These are phyloP conservation scores for Tetrahymena borealis DNA, from an alignment of 73 alveolate genomes.

Conservation along the genomic window DNA sequence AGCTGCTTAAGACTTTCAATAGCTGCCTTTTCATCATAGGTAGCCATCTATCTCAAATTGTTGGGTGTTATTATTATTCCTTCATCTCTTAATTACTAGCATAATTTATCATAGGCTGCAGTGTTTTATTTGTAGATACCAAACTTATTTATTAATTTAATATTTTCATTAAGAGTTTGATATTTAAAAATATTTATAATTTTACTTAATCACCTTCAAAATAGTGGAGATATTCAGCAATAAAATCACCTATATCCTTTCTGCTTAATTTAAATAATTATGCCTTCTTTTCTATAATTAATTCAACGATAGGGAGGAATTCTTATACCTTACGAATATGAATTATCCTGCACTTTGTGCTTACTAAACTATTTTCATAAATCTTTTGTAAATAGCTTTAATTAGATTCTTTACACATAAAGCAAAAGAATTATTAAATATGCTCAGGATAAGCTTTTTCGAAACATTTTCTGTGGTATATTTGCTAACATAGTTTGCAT, in stretches of 20 bases:
- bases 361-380: not conserved
- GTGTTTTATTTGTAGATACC: not conserved
- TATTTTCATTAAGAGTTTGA: not conserved
- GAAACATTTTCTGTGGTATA: not conserved
- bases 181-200: not conserved
- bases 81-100: not conserved
- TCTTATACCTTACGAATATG: not conserved
- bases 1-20: not conserved
- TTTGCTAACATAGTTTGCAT: not conserved
- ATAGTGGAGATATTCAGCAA: not conserved
- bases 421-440: not conserved
- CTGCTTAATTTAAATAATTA: not conserved
- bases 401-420: not conserved
- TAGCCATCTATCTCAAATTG: not conserved
- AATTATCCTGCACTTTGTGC: not conserved
- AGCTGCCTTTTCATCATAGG: not conserved
- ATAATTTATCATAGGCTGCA: not conserved
- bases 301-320: not conserved
- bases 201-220: not conserved
- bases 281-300: not conserved
- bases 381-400: not conserved
- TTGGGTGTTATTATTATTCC: not conserved
- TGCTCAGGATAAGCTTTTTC: not conserved
- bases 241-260: not conserved
- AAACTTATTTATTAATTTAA: not conserved